A percentile compares a stretch with the other conserved stretches of the same genome.
Conservation (phyloP, 768 basidiomycete species). For the Agaricus subrufescens region DNA sequence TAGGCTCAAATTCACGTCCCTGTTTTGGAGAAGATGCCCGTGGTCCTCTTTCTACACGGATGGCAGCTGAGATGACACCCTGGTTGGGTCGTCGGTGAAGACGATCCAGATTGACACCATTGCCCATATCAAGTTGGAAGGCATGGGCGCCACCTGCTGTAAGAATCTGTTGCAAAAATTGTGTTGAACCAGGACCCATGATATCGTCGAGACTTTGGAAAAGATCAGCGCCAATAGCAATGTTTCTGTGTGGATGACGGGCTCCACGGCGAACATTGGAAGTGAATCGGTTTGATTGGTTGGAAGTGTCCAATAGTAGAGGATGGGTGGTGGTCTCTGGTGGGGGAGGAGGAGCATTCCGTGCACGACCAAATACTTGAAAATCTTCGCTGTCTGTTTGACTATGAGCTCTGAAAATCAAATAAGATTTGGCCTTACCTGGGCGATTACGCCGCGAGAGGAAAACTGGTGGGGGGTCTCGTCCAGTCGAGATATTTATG, state of each 20-base stretch:
- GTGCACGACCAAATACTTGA: slow-evolving; percentile 59
- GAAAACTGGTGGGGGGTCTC: slow-evolving; percentile 26
- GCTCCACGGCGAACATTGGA: slow-evolving; percentile 40
- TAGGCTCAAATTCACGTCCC: slow-evolving; percentile 67
- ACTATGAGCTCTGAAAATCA: slow-evolving; percentile 1
- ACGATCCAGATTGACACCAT: slow-evolving; percentile 58
- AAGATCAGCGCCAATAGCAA: slow-evolving; percentile 52
- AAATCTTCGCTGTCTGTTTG: slow-evolving; percentile 45
- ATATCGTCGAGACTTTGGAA: slow-evolving; percentile 77
- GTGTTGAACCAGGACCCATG: slow-evolving; percentile 75
- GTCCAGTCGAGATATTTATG: slow-evolving; percentile 35
- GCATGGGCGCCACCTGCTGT: slow-evolving; percentile 57
- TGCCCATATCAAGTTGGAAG: slow-evolving; percentile 74
- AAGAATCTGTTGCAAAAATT: slow-evolving; percentile 81
- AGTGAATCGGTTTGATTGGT: slow-evolving; percentile 35
- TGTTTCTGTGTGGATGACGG: slow-evolving; percentile 54
- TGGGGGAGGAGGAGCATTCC: slow-evolving; percentile 46
- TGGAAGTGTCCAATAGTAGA: slow-evolving; percentile 64
- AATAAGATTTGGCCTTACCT: slow-evolving; percentile 28
- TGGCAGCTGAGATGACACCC: slow-evolving; percentile 46
- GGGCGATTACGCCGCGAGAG: slow-evolving; percentile 8
- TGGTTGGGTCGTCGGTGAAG: slow-evolving; percentile 46
- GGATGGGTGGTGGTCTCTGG: slow-evolving; percentile 79
- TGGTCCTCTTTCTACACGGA: slow-evolving; percentile 57
- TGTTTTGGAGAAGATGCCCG: slow-evolving; percentile 36